Percentiles rank a stretch among this genome's conserved stretches.
phyloP scores from a whole-genome alignment of 768 basidiomycete genomes.

The Kwoniella shandongensis region DNA sequence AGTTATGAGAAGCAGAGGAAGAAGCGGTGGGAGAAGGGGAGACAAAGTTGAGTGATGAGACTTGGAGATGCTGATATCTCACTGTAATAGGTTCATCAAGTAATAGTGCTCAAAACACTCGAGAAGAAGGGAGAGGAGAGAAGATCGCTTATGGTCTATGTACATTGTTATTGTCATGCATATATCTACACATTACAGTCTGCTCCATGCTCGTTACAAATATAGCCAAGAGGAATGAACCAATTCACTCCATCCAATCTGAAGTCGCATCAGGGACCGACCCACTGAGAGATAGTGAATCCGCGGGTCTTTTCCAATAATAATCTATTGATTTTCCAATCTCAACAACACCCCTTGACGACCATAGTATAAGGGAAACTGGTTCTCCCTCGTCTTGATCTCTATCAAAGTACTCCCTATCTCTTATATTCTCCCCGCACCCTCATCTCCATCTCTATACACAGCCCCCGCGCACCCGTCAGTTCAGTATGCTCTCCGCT shows the following conservation, averaged over 20 bases:
- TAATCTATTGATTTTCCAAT: constrained; percentile 9
- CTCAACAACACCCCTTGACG: background rate
- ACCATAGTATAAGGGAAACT: background rate
- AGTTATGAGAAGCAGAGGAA: background rate
- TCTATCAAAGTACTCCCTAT: background rate
- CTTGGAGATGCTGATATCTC: background rate
- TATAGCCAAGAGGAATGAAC: no score
- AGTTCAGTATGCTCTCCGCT: constrained; percentile 8
- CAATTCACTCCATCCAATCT: no score
- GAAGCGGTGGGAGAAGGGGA: background rate
- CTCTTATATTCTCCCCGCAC: background rate
- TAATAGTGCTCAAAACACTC: background rate
- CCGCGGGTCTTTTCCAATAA: constrained; percentile 9
- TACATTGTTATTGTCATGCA: constrained; percentile 3
- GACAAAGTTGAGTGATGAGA: background rate
- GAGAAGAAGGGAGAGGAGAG: constrained; percentile 4
- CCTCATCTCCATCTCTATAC: background rate
- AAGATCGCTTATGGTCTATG: background rate
- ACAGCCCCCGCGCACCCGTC: no score
- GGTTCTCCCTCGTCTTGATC: background rate
- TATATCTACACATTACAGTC: constrained; percentile 1
- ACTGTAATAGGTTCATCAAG: constrained; percentile 20
- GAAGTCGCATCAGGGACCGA: no score
- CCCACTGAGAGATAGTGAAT: no score
- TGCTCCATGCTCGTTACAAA: no score